A percentile compares a stretch with the other conserved stretches of the same genome.
phyloP scores from a whole-genome alignment of 345 rosid genomes.

The Gossypium thurberi region DNA sequence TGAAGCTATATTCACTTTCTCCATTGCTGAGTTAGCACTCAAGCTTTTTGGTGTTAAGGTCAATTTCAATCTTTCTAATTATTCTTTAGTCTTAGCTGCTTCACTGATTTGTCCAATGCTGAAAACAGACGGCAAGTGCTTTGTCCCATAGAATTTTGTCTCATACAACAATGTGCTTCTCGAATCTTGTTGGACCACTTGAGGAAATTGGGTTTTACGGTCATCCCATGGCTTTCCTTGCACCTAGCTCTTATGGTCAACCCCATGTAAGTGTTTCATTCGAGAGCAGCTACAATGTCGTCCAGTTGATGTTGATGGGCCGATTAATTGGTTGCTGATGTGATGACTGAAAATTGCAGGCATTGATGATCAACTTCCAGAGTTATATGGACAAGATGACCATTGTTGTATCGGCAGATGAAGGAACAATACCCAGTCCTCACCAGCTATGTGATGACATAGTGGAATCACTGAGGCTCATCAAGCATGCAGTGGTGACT shows the following conservation, averaged over 20 bases:
- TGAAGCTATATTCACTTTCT: constrained; percentile 43
- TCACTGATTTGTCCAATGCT: neutral
- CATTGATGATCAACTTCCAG: constrained; percentile 33
- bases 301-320: neutral
- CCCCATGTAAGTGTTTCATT: constrained; percentile 38
- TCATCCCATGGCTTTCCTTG: constrained; percentile 51
- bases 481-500: constrained; percentile 19
- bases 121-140: constrained; percentile 32
- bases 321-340: neutral
- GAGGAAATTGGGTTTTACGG: constrained; percentile 64
- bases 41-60: constrained; percentile 38
- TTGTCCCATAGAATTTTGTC: constrained; percentile 29
- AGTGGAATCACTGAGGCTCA: constrained; percentile 18
- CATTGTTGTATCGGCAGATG: constrained; percentile 29
- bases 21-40: constrained; percentile 26
- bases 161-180: constrained; percentile 49
- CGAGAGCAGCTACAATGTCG: neutral
- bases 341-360: constrained; percentile 17
- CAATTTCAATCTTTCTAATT: neutral
- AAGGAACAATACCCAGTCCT: constrained; percentile 28
- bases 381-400: constrained; percentile 35
- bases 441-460: constrained; percentile 34
- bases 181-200: constrained; percentile 49
- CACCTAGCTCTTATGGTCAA: constrained; percentile 59
- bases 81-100: neutral